These are phyloP conservation scores for Escallonia rubra DNA, from an alignment of 129 eudicot genomes.

Conservation along the genomic window DNA sequence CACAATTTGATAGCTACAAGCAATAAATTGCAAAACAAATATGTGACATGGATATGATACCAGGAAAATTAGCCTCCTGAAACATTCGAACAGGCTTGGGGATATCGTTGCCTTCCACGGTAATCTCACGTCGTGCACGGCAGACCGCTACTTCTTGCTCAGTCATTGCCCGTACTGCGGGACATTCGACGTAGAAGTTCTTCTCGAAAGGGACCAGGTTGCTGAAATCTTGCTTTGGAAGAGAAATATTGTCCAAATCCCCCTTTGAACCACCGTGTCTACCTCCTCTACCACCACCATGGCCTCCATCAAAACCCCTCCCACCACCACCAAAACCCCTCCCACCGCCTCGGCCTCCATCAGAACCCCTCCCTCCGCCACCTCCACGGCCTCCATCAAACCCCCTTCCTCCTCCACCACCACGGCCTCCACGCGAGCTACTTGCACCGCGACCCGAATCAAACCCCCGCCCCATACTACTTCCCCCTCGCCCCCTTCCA, in stretches of 20 bases:
- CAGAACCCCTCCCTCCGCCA: constrained; percentile 10
- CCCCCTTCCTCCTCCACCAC: constrained; percentile 35
- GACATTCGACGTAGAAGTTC: constrained; percentile 73
- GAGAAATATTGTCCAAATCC: constrained; percentile 67
- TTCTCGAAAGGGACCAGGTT: constrained; percentile 80
- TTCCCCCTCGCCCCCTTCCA: constrained; percentile 15
- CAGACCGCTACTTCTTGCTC: constrained; percentile 72
- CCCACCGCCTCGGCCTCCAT: constrained; percentile 19
- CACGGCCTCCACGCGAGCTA: constrained; percentile 18
- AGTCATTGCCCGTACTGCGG: constrained; percentile 63
- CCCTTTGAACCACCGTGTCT: constrained; percentile 53
- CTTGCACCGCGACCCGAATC: constrained; percentile 34
- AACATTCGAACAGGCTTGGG: constrained; percentile 82
- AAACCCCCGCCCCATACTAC: constrained; percentile 36
- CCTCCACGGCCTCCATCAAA: constrained; percentile 30
- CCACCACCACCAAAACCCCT: constrained; percentile 43
- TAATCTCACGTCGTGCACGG: constrained; percentile 73
- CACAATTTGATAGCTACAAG: background rate
- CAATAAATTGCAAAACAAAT: too few species aligned
- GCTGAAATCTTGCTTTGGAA: constrained; percentile 86
- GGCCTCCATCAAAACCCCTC: constrained; percentile 48
- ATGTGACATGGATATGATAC: constrained; percentile 19
- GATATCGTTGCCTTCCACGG: constrained; percentile 80
- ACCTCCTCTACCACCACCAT: constrained; percentile 73
- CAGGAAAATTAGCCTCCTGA: constrained; percentile 89